Conservation (phyloP, 2,329 filamentous ascomycete species). For the Microsporum canis region DNA sequence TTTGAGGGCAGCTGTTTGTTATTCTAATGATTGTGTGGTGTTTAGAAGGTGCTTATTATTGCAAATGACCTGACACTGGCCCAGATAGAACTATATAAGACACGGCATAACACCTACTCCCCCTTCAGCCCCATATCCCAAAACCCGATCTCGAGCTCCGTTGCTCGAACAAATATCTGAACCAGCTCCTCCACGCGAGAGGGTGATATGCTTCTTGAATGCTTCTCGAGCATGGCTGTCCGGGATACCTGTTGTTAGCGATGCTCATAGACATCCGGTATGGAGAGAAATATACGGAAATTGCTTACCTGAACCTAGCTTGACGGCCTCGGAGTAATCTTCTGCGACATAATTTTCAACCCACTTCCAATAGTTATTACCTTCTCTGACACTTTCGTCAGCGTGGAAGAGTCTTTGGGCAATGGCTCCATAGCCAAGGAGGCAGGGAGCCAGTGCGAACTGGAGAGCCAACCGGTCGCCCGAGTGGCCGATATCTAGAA, state of each 20-base stretch:
- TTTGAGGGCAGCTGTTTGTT: too few species aligned
- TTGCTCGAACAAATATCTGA: constrained; percentile 76
- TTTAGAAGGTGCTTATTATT: too few species aligned
- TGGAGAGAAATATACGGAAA: neutral
- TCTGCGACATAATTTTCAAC: constrained; percentile 77
- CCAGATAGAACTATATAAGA: too few species aligned
- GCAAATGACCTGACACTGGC: too few species aligned
- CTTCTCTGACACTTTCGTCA: constrained; percentile 47
- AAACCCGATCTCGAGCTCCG: constrained; percentile 63
- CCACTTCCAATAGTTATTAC: constrained; percentile 78
- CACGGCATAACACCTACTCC: neutral
- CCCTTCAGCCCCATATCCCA: constrained; percentile 55
- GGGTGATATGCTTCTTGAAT: constrained; percentile 61
- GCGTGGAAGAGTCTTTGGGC: constrained; percentile 59
- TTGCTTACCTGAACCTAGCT: constrained; percentile 53
- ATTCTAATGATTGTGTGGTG: too few species aligned
- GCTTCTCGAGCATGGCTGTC: constrained; percentile 60
- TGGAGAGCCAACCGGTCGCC: constrained; percentile 83
- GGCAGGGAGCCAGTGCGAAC: constrained; percentile 70
- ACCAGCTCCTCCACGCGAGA: constrained; percentile 69
- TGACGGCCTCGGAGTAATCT: constrained; percentile 64
- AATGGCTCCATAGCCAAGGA: constrained; percentile 78
- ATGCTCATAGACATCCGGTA: neutral
- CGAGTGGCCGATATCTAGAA: constrained; percentile 77
- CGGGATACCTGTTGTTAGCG: constrained; percentile 10